Evolutionary conservation across 2,329 filamentous ascomycete genomes (phyloP).

Genomic region (Clarireedia paspali): DNA sequence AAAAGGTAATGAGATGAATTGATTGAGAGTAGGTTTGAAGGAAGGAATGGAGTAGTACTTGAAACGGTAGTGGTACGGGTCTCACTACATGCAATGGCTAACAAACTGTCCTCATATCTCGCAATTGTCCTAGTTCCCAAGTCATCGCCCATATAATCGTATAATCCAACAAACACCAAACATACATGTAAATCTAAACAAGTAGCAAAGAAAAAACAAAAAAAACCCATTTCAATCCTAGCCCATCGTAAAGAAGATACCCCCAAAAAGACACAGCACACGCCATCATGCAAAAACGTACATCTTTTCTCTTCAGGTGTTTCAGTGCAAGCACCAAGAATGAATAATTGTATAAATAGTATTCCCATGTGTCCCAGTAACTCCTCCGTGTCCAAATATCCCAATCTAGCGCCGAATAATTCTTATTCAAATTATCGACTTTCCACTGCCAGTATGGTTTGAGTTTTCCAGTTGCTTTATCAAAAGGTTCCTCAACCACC

Average conservation of each 20-base stretch:
- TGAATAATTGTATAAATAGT: not conserved
- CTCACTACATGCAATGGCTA: too few species aligned
- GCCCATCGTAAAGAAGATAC: not conserved
- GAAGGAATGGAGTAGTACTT: too few species aligned
- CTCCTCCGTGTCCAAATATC: constrained; percentile 9
- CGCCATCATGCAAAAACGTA: not conserved
- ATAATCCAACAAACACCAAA: too few species aligned
- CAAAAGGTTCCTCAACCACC: constrained; percentile 9
- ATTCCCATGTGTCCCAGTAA: not conserved
- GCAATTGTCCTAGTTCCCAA: too few species aligned
- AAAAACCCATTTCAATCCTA: not conserved
- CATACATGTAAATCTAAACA: too few species aligned
- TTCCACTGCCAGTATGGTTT: constrained; percentile 16
- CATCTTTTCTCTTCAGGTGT: not conserved
- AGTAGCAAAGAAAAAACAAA: not conserved
- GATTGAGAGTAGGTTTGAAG: too few species aligned
- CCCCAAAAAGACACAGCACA: not conserved
- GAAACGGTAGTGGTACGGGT: too few species aligned
- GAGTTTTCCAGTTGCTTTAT: constrained; percentile 2
- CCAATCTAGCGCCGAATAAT: constrained; percentile 11
- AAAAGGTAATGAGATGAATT: too few species aligned
- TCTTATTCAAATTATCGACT: constrained; percentile 9
- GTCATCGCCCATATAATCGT: too few species aligned
- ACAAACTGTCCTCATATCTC: too few species aligned
- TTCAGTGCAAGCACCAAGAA: too few species aligned